Percentiles rank a stretch among this genome's conserved stretches.
Evolutionary conservation across 2,329 filamentous ascomycete species (phyloP).

Genomic region (Ophiostoma populinum): DNA sequence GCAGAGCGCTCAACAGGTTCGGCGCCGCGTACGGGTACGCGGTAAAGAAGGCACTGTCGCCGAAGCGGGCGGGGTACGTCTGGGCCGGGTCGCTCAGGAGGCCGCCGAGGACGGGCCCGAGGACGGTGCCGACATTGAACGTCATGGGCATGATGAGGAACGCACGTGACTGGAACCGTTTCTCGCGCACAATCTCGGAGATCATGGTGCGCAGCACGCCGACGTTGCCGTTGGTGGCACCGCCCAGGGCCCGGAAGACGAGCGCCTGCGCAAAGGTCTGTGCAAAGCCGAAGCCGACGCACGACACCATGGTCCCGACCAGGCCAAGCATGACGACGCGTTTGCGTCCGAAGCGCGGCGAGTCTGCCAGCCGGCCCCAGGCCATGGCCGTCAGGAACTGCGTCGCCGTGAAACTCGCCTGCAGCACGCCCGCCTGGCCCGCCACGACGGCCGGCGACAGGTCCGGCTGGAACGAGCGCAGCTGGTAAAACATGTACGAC

Average conservation of each 20-base stretch:
- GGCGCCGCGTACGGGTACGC: slow-evolving; percentile 36
- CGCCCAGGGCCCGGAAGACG: slow-evolving; percentile 46
- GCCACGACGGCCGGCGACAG: slow-evolving; percentile 49
- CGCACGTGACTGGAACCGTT: slow-evolving; percentile 21
- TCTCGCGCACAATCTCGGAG: slow-evolving; percentile 26
- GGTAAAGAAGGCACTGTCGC: slow-evolving; percentile 26
- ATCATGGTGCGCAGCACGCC: slow-evolving; percentile 58
- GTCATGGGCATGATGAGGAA: slow-evolving; percentile 42
- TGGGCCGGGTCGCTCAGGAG: slow-evolving; percentile 27
- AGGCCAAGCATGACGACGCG: slow-evolving; percentile 62
- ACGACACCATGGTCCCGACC: slow-evolving; percentile 45
- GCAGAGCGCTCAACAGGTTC: slow-evolving; percentile 32
- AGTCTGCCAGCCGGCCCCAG: slow-evolving; percentile 59
- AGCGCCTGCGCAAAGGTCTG: slow-evolving; percentile 43
- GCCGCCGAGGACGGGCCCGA: slow-evolving; percentile 35
- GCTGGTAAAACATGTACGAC: slow-evolving; percentile 75
- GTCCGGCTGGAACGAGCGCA: slow-evolving; percentile 52
- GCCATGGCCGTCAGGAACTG: slow-evolving; percentile 71
- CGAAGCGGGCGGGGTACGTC: slow-evolving; percentile 28
- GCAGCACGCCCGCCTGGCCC: slow-evolving; percentile 58
- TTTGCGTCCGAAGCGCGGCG: slow-evolving; percentile 52
- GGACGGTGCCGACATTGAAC: slow-evolving; percentile 48
- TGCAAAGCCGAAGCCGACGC: slow-evolving; percentile 54
- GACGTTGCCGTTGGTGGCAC: slow-evolving; percentile 55
- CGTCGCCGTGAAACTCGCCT: slow-evolving; percentile 62